phyloP scores from a whole-genome alignment of 2,329 filamentous ascomycete genomes.

The Didymella lethalis region DNA sequence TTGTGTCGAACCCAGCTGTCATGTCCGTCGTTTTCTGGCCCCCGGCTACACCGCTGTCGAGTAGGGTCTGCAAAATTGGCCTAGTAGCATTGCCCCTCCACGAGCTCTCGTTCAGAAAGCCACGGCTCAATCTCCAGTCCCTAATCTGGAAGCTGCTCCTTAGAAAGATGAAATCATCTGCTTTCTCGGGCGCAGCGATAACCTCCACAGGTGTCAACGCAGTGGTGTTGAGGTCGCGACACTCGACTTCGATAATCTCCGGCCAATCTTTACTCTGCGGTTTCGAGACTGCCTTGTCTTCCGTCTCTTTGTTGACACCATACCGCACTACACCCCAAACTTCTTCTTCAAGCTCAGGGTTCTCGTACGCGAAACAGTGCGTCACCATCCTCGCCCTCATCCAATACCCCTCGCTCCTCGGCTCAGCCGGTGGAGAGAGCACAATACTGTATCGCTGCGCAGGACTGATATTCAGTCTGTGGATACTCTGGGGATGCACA shows the following conservation, averaged over 20 bases:
- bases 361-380: slow-evolving; percentile 65
- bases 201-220: slow-evolving; percentile 56
- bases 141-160: slow-evolving; percentile 68
- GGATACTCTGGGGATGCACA: slow-evolving; percentile 63
- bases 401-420: slow-evolving; percentile 48
- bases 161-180: slow-evolving; percentile 63
- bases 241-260: slow-evolving; percentile 58
- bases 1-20: neutral
- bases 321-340: slow-evolving; percentile 62
- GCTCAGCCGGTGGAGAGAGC: slow-evolving; percentile 59
- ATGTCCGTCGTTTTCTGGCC: neutral
- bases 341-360: slow-evolving; percentile 57
- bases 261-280: slow-evolving; percentile 61
- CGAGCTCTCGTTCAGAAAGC: slow-evolving; percentile 65
- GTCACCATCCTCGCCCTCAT: slow-evolving; percentile 67
- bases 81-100: slow-evolving; percentile 59
- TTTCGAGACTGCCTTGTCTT: neutral
- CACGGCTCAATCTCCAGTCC: slow-evolving; percentile 64
- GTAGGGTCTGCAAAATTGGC: slow-evolving; percentile 61
- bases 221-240: slow-evolving; percentile 60
- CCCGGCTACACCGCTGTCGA: slow-evolving; percentile 53
- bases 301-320: slow-evolving; percentile 2
- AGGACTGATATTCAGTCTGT: slow-evolving; percentile 68
- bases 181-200: slow-evolving; percentile 55
- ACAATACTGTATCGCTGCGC: slow-evolving; percentile 75